Base-by-base conservation (phyloP, 768 basidiomycete genomes). In the Grammothele lineata region DNA sequence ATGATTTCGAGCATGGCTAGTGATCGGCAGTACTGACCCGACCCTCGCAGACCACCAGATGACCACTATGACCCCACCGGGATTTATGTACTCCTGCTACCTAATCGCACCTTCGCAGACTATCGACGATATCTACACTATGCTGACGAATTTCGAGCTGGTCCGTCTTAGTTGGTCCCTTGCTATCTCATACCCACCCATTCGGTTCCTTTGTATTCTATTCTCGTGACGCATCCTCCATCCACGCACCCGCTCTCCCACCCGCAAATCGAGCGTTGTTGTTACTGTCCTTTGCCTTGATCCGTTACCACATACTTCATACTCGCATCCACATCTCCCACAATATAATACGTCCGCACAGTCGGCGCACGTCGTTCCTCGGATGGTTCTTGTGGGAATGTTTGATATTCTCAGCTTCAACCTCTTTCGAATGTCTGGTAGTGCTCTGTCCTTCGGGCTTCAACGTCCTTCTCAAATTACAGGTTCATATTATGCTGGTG, bases 21-120 rank as follows among this genome's bases (percentile, higher is more conserved):
- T 18, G 3, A 12, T 22, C 41, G 25, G 43, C 22, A 3, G 36
- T 14, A 11, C 15, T 35, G 27, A 30, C 12, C 32, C 19, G 7
- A 49, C 40, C 44, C 17, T 15, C 63, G 50, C 55, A 60, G 64
- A 55, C 54, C 37, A 55, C 57, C 15, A 55, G 54, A 53, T 57
- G 49, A 55, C 43, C 15, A 30, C 42, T 39, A 50, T 22, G 47
- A 45, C n/a, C n/a, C n/a, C n/a, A n/a, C 38, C 46, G 34, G 47
- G 45, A 49, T 47, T 30, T 38, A 47, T 43, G 44, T 36, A 54
- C 44, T 45, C 51, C 36, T 48, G 48, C 50, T 44, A 43, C 48
- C 46, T 53, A 46, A 50, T 55, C 49, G 48, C 34, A 34, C 34
- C 65, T 56, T 60, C 62, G 62, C 65, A 61, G 62, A 53, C 51